Evolutionary conservation across 2,329 filamentous ascomycete species (phyloP).

Genomic region (Fusarium scirpi): DNA sequence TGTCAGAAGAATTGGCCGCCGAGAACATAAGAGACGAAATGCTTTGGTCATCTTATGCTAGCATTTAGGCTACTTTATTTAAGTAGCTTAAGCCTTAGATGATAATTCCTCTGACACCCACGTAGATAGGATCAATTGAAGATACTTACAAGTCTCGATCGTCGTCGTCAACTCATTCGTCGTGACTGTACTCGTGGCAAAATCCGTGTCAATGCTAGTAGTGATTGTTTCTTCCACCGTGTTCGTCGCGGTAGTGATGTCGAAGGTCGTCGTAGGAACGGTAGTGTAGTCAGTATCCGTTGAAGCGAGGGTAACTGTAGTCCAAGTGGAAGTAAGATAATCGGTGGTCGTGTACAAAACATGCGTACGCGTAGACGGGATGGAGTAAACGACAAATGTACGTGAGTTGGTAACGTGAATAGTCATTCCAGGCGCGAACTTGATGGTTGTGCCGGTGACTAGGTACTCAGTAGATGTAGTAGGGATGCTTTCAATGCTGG

Average conservation of each 20-base stretch:
- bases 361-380: conserved; percentile 9
- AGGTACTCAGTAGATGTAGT: conserved; percentile 14
- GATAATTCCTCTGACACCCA: too few relatives aligned
- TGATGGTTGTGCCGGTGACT: conserved; percentile 8
- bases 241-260: conserved; percentile 6
- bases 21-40: too few relatives aligned
- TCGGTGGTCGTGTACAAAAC: conserved; percentile 14
- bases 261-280: conserved; percentile 2
- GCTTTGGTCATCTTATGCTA: too few relatives aligned
- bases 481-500: conserved; percentile 10
- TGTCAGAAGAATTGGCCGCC: too few relatives aligned
- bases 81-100: too few relatives aligned
- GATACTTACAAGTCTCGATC: conserved; percentile 3
- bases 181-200: background rate
- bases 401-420: conserved; percentile 6
- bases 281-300: conserved; percentile 8
- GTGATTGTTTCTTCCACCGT: background rate
- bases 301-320: conserved; percentile 9
- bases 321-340: conserved; percentile 5
- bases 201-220: conserved; percentile 4
- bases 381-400: conserved; percentile 11
- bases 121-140: accelerated
- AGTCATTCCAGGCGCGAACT: conserved; percentile 1
- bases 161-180: conserved; percentile 10
- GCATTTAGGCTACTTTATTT: too few relatives aligned